These are phyloP conservation scores for Talaromyces funiculosus DNA, from an alignment of 2,329 filamentous ascomycete species.

Conservation along the genomic window DNA sequence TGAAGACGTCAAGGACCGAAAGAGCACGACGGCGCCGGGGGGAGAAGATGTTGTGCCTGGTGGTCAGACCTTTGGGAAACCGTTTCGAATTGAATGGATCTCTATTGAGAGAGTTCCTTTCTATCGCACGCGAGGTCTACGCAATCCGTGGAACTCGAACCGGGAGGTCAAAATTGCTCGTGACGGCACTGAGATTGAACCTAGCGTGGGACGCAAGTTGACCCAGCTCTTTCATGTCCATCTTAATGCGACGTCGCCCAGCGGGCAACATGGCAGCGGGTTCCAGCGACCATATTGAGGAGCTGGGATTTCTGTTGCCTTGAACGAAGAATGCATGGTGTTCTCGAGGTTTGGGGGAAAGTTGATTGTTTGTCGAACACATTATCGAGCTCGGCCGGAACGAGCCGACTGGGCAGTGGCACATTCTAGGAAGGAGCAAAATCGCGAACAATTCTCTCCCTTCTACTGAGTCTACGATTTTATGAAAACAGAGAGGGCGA, in stretches of 20 bases:
- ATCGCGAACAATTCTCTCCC: background rate
- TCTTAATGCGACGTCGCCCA: background rate
- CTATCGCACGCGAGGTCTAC: conserved; percentile 76
- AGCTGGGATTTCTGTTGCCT: background rate
- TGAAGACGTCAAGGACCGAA: conserved; percentile 26
- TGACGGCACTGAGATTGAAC: conserved; percentile 89
- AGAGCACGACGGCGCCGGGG: conserved; percentile 45
- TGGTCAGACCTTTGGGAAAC: conserved; percentile 74
- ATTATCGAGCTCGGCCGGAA: background rate
- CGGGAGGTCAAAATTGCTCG: conserved; percentile 92
- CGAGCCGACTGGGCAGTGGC: background rate
- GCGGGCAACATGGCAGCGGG: background rate
- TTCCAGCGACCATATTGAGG: conserved; percentile 11
- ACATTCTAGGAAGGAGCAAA: background rate
- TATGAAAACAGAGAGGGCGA: background rate
- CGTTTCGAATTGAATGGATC: conserved; percentile 86
- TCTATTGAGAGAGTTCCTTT: conserved; percentile 80
- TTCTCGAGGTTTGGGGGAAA: background rate
- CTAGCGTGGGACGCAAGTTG: conserved; percentile 68
- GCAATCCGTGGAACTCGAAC: conserved; percentile 94
- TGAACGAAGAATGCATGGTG: background rate
- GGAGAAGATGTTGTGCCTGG: conserved; percentile 34
- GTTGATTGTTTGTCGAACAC: background rate
- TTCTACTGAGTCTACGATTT: background rate
- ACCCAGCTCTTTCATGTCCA: conserved; percentile 68